Percentiles rank a stretch among this genome's conserved stretches.
Conservation (phyloP, 148 eudicot species). For the Persicaria tinctoria region DNA sequence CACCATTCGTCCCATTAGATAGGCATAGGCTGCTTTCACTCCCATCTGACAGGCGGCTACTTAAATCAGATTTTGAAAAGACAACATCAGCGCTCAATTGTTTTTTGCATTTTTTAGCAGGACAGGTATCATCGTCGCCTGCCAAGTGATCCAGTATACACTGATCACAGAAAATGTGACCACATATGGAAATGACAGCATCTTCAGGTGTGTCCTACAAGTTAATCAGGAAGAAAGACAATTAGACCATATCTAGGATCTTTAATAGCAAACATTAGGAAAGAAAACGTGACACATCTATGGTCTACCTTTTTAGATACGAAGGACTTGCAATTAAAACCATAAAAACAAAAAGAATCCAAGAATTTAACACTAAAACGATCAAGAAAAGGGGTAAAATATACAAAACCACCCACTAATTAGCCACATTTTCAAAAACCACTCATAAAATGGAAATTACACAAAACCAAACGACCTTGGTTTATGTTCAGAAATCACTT, state of each 20-base stretch:
- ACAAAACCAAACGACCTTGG: background rate
- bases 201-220: conserved; percentile 97
- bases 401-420: background rate
- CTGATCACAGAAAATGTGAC: conserved; percentile 90
- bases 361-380: background rate
- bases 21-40: conserved; percentile 25
- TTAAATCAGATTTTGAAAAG: conserved; percentile 64
- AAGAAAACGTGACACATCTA: background rate
- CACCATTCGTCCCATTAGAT: conserved; percentile 15
- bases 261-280: background rate
- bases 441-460: background rate
- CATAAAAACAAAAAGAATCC: background rate
- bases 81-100: conserved; percentile 67
- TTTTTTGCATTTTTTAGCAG: conserved; percentile 68
- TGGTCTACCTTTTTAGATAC: background rate
- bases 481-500: background rate
- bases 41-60: conserved; percentile 56
- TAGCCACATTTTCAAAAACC: background rate
- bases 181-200: conserved; percentile 78
- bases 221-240: background rate
- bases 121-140: conserved; percentile 85
- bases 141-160: conserved; percentile 74
- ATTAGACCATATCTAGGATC: background rate
- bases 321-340: background rate
- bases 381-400: background rate